Evolutionary conservation across 2,329 filamentous ascomycete species (phyloP).

Genomic region (Microcyclospora pomicola): DNA sequence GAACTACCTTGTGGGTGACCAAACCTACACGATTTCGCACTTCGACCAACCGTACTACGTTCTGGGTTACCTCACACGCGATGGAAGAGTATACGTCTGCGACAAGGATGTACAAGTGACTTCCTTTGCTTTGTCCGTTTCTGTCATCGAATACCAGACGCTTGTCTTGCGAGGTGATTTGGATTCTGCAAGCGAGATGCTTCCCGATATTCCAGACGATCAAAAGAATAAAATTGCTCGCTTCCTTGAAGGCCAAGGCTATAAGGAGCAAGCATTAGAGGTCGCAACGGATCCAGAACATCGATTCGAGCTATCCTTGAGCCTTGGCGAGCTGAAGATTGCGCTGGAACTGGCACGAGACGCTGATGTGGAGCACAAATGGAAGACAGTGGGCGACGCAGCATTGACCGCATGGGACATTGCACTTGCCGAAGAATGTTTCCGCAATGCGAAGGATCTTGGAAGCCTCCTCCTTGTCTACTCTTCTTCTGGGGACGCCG

Average conservation of each 20-base stretch:
- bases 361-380: conserved; percentile 87
- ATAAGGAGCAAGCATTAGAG: conserved; percentile 89
- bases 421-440: conserved; percentile 79
- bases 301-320: conserved; percentile 83
- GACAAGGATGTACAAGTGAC: conserved; percentile 92
- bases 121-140: conserved; percentile 79
- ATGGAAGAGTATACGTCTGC: conserved; percentile 86
- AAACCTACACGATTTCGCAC: conserved; percentile 94
- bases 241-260: conserved; percentile 91
- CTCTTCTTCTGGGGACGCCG: conserved; percentile 67
- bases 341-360: conserved; percentile 71
- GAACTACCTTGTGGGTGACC: conserved; percentile 95
- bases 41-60: conserved; percentile 94
- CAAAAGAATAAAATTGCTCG: conserved; percentile 97
- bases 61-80: conserved; percentile 85
- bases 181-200: conserved; percentile 75
- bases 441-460: conserved; percentile 76
- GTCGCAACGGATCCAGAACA: conserved; percentile 92
- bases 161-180: conserved; percentile 86
- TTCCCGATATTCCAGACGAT: conserved; percentile 69
- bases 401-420: conserved; percentile 81
- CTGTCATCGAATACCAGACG: conserved; percentile 93
- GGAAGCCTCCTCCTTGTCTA: conserved; percentile 80
- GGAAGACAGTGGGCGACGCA: conserved; percentile 93
- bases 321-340: conserved; percentile 69